Evolutionary conservation across 768 basidiomycete species (phyloP), one percentile per base, ranked within the genome.

Genomic region (Boletus tomentosulus): DNA sequence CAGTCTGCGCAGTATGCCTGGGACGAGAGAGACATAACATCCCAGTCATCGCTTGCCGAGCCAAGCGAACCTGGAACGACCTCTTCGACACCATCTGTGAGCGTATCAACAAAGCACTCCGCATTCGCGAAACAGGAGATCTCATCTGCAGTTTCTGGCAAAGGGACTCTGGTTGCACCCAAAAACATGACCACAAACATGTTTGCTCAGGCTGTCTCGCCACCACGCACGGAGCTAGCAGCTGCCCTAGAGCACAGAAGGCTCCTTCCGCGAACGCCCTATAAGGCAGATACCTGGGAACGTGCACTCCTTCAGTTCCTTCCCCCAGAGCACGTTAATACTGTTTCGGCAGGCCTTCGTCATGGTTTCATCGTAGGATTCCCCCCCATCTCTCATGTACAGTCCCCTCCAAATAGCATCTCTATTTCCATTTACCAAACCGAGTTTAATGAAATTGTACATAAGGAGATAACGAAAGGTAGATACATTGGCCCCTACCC

Each of bases 401-500:
- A 61, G 38, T 33, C 41, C 35, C 60, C 54, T 4, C 51, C 54
- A 3, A 61, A 61, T 50, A 55, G 31, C 9, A 12, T 35, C 0
- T 61, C 59, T 13, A n/a, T 57, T n/a, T 3, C n/a, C 11, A 47
- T 8, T 0, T 60, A 49, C 25, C 3, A 19, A 3, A 4, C 1
- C 1, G 42, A 50, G 0, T 47, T 60, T 13, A 24, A n/a, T n/a
- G n/a, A n/a, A n/a, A n/a, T n/a, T n/a, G n/a, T n/a, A n/a, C n/a
- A n/a, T n/a, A n/a, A n/a, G n/a, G n/a, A n/a, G n/a, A n/a, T n/a
- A n/a, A n/a, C n/a, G n/a, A n/a, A n/a, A n/a, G n/a, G n/a, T n/a
- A n/a, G n/a, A n/a, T n/a, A n/a, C n/a, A n/a, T n/a, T n/a, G n/a
- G n/a, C n/a, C n/a, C n/a, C n/a, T n/a, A n/a, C n/a, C n/a, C n/a